phyloP scores from a whole-genome alignment of 306 rosid genomes.

The Lagenaria siceraria region DNA sequence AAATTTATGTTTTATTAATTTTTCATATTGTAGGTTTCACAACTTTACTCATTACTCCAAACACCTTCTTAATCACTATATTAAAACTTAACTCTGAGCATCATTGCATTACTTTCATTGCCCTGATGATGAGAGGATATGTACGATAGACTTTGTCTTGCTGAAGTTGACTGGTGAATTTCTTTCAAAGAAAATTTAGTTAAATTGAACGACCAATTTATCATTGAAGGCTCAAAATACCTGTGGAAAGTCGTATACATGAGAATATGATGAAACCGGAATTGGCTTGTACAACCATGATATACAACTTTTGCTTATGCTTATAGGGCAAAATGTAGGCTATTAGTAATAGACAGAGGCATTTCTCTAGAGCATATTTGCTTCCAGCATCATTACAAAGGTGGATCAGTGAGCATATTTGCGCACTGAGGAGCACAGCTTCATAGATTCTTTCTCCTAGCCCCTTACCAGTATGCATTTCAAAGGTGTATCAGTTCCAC shows the following conservation, averaged over 20 bases:
- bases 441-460: background rate
- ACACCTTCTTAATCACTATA: no score
- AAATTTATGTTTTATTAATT: no score
- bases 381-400: no score
- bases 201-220: background rate
- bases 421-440: background rate
- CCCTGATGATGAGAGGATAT: background rate
- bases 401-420: background rate
- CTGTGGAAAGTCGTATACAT: background rate
- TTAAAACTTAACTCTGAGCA: no score
- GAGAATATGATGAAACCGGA: background rate
- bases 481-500: conserved; percentile 3
- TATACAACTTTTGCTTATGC: background rate
- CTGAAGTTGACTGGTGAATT: background rate
- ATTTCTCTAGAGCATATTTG: background rate
- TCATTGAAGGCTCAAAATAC: background rate
- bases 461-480: background rate
- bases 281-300: background rate
- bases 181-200: background rate
- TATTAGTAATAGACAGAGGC: background rate
- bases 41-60: no score
- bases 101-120: background rate
- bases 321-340: background rate
- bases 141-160: background rate
- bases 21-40: no score